A percentile compares a stretch with the other conserved stretches of the same genome.
These are phyloP conservation scores for Funneliformis caledonium DNA, from an alignment of 371 early-diverging fungal species.

Conservation along the genomic window DNA sequence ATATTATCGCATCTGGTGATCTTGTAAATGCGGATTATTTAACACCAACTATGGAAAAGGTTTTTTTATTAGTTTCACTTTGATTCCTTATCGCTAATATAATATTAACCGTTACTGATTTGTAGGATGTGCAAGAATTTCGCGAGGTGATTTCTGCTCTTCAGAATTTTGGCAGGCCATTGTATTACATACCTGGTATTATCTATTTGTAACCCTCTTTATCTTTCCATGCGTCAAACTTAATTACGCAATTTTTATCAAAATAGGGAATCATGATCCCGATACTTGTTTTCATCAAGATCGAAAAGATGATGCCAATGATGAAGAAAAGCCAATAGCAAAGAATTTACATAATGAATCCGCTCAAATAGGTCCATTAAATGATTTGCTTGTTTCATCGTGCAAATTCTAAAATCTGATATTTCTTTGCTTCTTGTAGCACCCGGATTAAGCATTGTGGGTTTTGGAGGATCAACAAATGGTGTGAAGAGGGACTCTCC, in stretches of 20 bases:
- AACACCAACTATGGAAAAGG: constrained; percentile 29
- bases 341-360: constrained; percentile 28
- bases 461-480: constrained; percentile 33
- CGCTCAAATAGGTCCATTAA: not conserved
- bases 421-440: not conserved
- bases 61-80: not conserved
- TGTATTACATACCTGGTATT: constrained; percentile 35
- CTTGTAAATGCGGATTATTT: constrained; percentile 23
- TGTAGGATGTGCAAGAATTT: constrained; percentile 24
- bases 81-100: not conserved
- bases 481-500: constrained; percentile 1
- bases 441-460: constrained; percentile 33
- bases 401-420: not conserved
- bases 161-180: constrained; percentile 11
- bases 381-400: not conserved
- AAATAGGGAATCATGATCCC: constrained; percentile 32
- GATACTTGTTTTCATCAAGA: constrained; percentile 14
- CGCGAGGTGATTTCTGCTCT: constrained; percentile 7
- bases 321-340: not conserved
- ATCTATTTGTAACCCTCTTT: not conserved
- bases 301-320: not conserved
- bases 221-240: not conserved
- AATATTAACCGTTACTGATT: not conserved
- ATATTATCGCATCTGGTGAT: constrained; percentile 29
- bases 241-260: not conserved